Evolutionary conservation across 2,329 filamentous ascomycete species (phyloP), one percentile per base, ranked within the genome.

Genomic region (Pyricularia pennisetigena): DNA sequence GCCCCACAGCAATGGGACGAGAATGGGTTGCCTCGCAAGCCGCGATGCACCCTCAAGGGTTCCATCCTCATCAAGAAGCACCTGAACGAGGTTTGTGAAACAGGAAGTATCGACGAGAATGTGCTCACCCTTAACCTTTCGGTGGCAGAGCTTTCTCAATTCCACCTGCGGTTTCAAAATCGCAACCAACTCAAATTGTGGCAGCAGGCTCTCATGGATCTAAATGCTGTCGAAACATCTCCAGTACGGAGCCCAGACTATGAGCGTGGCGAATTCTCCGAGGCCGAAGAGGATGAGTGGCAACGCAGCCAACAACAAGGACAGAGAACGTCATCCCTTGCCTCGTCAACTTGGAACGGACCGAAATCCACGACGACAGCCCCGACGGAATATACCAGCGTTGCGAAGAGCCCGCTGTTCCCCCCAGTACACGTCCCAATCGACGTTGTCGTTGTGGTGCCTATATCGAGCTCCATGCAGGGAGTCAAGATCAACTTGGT

Each of bases 61-160:
- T 98, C 95, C 0, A 99, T 99, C 72, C 82, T 99, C 70, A 98
- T 99, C 79, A 97, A 97, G 82, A 97, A 97, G 82, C 95, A 99
- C 76, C 84, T 99, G 62, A 96, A 95, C 75, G 91, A 95, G 72
- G 93, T 98, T 28, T 80, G 82, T 23, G 93, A 97, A 77, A 87
- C 85, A 7, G 86, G 86, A 26, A 67, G 26, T 57, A 83, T 82
- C 78, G 94, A 97, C 72, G 92, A 96, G 72, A 90, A 93, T 66
- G 84, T 97, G 69, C 83, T 99, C 67, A 97, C 95, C 0, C 83
- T 99, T 54, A 96, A 90, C 74, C 85, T 99, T 16, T 97, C 94
- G 0, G 95, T 99, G 32, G 86, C 88, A 57, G 95, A 99, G 78
- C 84, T 99, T 20, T 95, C 95, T 0, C 92, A 93, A 71, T 99